Evolutionary conservation across 345 rosid genomes (phyloP).

Genomic region (Pugionium dolabratum): DNA sequence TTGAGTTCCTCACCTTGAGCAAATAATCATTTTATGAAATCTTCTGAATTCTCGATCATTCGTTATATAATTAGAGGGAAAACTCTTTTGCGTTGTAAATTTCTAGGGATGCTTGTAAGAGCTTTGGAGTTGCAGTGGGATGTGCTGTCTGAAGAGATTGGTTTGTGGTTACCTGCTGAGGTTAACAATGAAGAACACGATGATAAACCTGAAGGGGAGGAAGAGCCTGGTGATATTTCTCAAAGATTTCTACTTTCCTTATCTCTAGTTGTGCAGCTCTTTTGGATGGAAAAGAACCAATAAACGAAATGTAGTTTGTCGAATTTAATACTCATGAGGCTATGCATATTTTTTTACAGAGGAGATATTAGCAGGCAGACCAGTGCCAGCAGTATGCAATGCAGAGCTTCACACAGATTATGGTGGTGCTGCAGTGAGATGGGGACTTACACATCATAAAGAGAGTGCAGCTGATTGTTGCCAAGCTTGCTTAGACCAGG

Average conservation of each 20-base stretch:
- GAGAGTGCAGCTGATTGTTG: conserved; percentile 99
- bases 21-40: conserved; percentile 1
- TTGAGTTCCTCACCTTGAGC: conserved; percentile 19
- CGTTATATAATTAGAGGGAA: conserved; percentile 9
- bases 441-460: conserved; percentile 96
- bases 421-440: conserved; percentile 84
- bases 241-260: neutral
- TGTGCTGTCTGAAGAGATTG: conserved; percentile 75
- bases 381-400: conserved; percentile 71
- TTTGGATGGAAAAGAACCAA: conserved; percentile 11
- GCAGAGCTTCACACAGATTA: conserved; percentile 92
- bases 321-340: conserved; percentile 19
- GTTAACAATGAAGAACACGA: conserved; percentile 65
- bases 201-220: conserved; percentile 85
- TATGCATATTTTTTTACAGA: conserved; percentile 47
- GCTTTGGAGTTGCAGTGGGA: conserved; percentile 84
- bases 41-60: neutral
- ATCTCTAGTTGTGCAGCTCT: conserved; percentile 1
- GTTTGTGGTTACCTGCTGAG: conserved; percentile 86
- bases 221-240: conserved; percentile 62
- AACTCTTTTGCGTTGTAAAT: conserved; percentile 1
- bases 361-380: conserved; percentile 87
- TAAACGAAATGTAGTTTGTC: conserved; percentile 3
- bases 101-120: conserved; percentile 62
- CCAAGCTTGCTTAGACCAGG: conserved; percentile 94